These are phyloP conservation scores for Colletotrichum sp. DNA, from an alignment of 2,329 filamentous ascomycete species.

Conservation along the genomic window DNA sequence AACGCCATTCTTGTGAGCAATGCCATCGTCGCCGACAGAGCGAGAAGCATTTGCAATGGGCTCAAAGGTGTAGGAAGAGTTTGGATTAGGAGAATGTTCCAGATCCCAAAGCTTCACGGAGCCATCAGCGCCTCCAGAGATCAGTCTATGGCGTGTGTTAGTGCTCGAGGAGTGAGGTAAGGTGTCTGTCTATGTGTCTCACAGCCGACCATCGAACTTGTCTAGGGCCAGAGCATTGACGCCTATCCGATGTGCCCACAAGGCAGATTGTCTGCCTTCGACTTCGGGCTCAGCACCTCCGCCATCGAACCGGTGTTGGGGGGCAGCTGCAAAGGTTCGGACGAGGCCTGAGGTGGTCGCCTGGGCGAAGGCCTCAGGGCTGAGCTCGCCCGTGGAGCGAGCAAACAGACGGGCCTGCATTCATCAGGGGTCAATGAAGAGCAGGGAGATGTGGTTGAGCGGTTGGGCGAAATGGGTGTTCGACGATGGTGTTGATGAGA, in stretches of 20 bases:
- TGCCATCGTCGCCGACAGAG: slow-evolving; percentile 33
- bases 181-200: slow-evolving; percentile 28
- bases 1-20: slow-evolving; percentile 71
- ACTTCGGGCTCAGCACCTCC: slow-evolving; percentile 25
- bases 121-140: slow-evolving; percentile 87
- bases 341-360: slow-evolving; percentile 70
- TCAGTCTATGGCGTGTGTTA: slow-evolving; percentile 54
- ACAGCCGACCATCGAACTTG: slow-evolving; percentile 80
- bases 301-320: slow-evolving; percentile 74
- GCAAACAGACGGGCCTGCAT: slow-evolving; percentile 81
- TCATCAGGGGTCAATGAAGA: slow-evolving; percentile 33
- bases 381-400: slow-evolving; percentile 73
- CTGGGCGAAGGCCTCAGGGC: slow-evolving; percentile 67
- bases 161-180: background rate
- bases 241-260: slow-evolving; percentile 77
- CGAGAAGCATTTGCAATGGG: slow-evolving; percentile 58
- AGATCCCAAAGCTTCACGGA: slow-evolving; percentile 89
- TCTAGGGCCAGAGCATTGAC: slow-evolving; percentile 83
- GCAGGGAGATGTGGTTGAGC: background rate
- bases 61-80: slow-evolving; percentile 52
- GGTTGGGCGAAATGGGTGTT: background rate
- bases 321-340: slow-evolving; percentile 70
- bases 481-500: background rate
- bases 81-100: slow-evolving; percentile 59
- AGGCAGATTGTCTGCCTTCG: slow-evolving; percentile 16